Percentiles rank a stretch among this genome's conserved stretches.
Evolutionary conservation across 2,329 filamentous ascomycete species (phyloP).

Genomic region (Helotiales sp.): DNA sequence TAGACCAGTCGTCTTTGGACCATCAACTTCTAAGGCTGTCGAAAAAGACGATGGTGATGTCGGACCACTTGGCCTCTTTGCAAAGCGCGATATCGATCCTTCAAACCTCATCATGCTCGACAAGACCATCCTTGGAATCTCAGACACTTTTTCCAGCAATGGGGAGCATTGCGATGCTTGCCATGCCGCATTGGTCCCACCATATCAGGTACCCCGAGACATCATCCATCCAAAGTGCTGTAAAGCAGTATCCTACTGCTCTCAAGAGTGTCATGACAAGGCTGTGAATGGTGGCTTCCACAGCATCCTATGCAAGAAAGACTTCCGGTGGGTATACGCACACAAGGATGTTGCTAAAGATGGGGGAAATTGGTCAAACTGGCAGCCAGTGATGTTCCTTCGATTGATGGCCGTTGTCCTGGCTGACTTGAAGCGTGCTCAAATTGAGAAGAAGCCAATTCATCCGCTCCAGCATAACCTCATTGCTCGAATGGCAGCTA

Average conservation of each 20-base stretch:
- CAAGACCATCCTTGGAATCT: constrained; percentile 16
- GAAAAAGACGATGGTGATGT: constrained; percentile 20
- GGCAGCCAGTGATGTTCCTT: constrained; percentile 25
- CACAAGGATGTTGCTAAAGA: background rate
- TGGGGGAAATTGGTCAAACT: constrained; percentile 3
- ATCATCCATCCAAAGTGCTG: constrained; percentile 23
- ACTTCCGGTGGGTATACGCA: constrained; percentile 27
- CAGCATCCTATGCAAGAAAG: constrained; percentile 25
- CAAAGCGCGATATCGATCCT: constrained; percentile 24
- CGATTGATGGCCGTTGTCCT: constrained; percentile 27
- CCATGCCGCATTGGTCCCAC: constrained; percentile 17
- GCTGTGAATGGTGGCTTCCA: constrained; percentile 28
- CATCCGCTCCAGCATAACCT: constrained; percentile 29
- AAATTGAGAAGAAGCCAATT: background rate
- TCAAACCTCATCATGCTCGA: constrained; percentile 29
- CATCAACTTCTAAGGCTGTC: background rate
- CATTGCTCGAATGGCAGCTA: constrained; percentile 26
- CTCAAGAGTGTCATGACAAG: constrained; percentile 19
- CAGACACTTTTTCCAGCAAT: constrained; percentile 14
- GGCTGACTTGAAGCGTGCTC: constrained; percentile 6
- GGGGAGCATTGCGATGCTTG: constrained; percentile 30
- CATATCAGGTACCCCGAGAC: constrained; percentile 9
- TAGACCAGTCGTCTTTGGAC: constrained; percentile 19
- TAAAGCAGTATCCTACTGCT: constrained; percentile 26
- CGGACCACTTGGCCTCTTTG: constrained; percentile 32